Evolutionary conservation across 129 eudicot genomes (phyloP).

Genomic region (Logfia minima): DNA sequence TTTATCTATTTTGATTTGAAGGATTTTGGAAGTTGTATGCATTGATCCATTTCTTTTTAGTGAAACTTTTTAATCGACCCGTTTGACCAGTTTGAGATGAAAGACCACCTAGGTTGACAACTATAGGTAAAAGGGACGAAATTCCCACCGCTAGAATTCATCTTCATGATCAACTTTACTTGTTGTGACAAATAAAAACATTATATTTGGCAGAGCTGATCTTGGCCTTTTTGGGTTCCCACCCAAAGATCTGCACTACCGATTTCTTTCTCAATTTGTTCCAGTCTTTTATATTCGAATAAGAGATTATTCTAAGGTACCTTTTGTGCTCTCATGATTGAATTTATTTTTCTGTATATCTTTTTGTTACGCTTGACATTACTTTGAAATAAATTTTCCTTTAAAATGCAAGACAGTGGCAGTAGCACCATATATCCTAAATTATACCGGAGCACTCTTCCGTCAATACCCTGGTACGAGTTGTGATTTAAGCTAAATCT

Average conservation of each 20-base stretch:
- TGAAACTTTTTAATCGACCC: not conserved
- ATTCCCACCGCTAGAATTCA: not conserved
- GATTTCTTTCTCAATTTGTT: slow-evolving; percentile 87
- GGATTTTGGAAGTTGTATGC: not conserved
- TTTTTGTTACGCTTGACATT: slow-evolving; percentile 6
- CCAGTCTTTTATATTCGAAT: slow-evolving; percentile 88
- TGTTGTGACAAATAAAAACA: slow-evolving; percentile 6
- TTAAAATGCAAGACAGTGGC: slow-evolving; percentile 83
- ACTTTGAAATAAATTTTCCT: slow-evolving; percentile 33
- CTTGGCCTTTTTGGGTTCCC: slow-evolving; percentile 96
- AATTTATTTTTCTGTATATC: not conserved
- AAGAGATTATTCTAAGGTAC: slow-evolving; percentile 96
- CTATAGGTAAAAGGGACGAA: not conserved
- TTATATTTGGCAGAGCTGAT: slow-evolving; percentile 67
- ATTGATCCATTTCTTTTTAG: not conserved
- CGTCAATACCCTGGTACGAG: slow-evolving; percentile 94
- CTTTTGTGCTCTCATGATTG: slow-evolving; percentile 14
- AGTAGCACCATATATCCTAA: slow-evolving; percentile 91
- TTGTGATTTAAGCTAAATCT: not conserved
- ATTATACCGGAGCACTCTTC: slow-evolving; percentile 87
- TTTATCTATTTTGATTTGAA: too few species aligned
- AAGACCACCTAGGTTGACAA: not conserved
- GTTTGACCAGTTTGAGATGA: not conserved
- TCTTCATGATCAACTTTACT: not conserved
- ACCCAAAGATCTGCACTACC: slow-evolving; percentile 78